Percentiles rank a stretch among this genome's conserved stretches.
Conservation (phyloP, 2,329 filamentous ascomycete genomes). For the Scolecobasidium constrictum region DNA sequence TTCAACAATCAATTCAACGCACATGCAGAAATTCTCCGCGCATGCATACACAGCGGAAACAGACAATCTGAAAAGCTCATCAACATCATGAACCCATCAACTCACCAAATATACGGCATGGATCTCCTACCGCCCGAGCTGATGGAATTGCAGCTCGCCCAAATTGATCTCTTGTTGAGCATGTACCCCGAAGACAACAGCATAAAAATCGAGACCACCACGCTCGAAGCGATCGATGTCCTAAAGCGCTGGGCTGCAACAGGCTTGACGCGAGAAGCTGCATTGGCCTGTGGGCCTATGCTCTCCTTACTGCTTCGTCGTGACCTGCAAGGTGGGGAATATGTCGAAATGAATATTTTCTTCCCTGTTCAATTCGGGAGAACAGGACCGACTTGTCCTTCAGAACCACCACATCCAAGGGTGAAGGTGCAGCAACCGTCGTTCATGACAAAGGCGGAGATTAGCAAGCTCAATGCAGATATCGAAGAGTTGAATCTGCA, state of each 20-base stretch:
- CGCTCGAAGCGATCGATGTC: neutral
- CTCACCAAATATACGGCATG: no score
- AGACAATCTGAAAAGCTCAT: no score
- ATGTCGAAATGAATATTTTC: no score
- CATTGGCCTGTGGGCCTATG: neutral
- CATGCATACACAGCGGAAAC: no score
- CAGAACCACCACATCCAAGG: neutral
- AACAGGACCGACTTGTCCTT: neutral
- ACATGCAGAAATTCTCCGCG: no score
- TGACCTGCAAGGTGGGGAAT: no score
- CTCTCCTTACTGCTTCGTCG: neutral
- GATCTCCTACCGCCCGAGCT: neutral
- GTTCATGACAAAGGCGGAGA: neutral
- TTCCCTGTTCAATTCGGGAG: neutral
- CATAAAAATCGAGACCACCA: conserved; percentile 15
- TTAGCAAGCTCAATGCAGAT: neutral
- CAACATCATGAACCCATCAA: no score
- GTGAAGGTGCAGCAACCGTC: neutral
- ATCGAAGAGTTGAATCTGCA: no score
- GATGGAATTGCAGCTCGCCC: conserved; percentile 11
- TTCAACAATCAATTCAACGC: no score
- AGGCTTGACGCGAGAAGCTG: neutral
- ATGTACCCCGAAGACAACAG: conserved; percentile 38
- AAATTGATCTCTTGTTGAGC: conserved; percentile 39
- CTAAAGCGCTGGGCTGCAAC: neutral